Base-by-base conservation (phyloP, 306 rosid genomes). In the Astragalus membranaceus region DNA sequence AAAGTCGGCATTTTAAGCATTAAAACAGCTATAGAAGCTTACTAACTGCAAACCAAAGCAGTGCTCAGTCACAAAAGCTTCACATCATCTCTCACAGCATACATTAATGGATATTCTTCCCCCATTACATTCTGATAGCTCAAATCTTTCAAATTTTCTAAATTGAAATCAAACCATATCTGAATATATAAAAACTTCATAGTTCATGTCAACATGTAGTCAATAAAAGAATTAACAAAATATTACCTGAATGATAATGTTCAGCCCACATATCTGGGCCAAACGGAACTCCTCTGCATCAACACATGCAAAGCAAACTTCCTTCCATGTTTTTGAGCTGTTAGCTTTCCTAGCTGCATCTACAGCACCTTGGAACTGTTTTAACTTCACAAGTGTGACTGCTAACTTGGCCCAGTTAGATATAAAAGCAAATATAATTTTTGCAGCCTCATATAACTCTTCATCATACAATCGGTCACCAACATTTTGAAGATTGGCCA, bases 401-500 rank as follows among this genome's bases (percentile, higher is more conserved):
- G 99, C 99, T 81, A 94, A 79, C 85, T 94, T 94, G 80, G 99
- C 97, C 99, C 99, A 94, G 82, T 94, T 94, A 49, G 99, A 94
- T 74, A 94, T 91, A 63, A 94, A 94, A 8, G 97, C 89, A 77
- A 63, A 94, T 78, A 94, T 94, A 63, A 94, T 94, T 69, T 94
- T 94, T 2, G 99, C 99, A 72, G 99, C 99, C 86, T 94, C 99
- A 30, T 94, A 94, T 12, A 94, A 83, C 48, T 92, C 91, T 82
- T 94, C 97, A 37, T 94, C 99, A 78, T 87, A 94, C 80, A 94
- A 86, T 43, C 89, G 96, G 55, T 94, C 99, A 16, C 99, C 99
- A 46, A 89, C 99, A 53, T 83, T 94, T 75, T 91, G 99, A 67
- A 94, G 96, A 87, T 94, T 94, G 68, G 99, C 99, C 43, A 94